phyloP scores from a whole-genome alignment of 2,329 filamentous ascomycete genomes.

The Curvularia eragrostidis region DNA sequence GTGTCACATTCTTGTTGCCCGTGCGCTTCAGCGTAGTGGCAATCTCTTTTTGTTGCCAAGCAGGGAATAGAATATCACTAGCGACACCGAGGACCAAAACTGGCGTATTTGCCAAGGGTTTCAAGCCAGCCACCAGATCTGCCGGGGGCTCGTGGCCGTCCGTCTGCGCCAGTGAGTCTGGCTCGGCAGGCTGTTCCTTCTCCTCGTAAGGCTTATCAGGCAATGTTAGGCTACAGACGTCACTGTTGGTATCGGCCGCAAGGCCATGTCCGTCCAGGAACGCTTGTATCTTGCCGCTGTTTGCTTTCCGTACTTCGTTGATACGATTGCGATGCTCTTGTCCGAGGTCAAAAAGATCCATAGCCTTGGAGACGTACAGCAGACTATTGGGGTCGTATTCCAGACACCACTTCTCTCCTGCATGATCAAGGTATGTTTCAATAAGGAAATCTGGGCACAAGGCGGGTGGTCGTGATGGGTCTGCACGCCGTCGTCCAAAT shows the following conservation, averaged over 20 bases:
- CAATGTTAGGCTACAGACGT: slow-evolving; percentile 79
- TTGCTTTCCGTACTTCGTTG: slow-evolving; percentile 66
- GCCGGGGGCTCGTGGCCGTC: slow-evolving; percentile 66
- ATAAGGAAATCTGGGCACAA: slow-evolving; percentile 98
- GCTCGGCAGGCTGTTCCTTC: slow-evolving; percentile 62
- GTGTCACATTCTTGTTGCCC: slow-evolving; percentile 82
- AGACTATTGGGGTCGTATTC: slow-evolving; percentile 96
- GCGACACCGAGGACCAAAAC: slow-evolving; percentile 91
- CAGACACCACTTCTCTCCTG: slow-evolving; percentile 96
- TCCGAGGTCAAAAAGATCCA: slow-evolving; percentile 97
- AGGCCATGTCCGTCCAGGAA: slow-evolving; percentile 43
- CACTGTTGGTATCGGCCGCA: slow-evolving; percentile 33
- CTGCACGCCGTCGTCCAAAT: slow-evolving; percentile 86
- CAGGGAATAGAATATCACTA: slow-evolving; percentile 94
- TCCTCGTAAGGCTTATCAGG: slow-evolving; percentile 88
- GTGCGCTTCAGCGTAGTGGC: slow-evolving; percentile 78
- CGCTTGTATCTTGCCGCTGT: slow-evolving; percentile 64
- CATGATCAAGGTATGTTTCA: slow-evolving; percentile 97
- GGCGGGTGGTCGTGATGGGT: slow-evolving; percentile 83
- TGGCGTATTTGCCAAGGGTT: slow-evolving; percentile 74
- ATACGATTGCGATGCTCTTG: slow-evolving; percentile 71
- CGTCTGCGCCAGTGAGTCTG: slow-evolving; percentile 38
- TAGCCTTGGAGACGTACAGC: slow-evolving; percentile 96
- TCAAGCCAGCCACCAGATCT: slow-evolving; percentile 80
- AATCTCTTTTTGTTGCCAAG: slow-evolving; percentile 97